Conservation (phyloP, 2,329 filamentous ascomycete species). For the Trichoderma sp. region DNA sequence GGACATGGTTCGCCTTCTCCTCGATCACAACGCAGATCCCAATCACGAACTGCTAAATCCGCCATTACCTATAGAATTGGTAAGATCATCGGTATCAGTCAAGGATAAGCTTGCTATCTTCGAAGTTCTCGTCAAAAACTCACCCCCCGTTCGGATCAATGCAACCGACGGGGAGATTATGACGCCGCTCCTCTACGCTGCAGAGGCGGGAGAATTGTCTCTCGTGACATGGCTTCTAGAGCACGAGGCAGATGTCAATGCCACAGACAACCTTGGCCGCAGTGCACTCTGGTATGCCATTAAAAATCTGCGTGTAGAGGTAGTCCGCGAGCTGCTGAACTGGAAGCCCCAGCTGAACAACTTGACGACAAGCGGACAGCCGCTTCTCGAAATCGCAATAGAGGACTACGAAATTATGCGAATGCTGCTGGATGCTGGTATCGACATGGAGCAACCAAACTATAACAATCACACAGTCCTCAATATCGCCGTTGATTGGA, state of each 20-base stretch:
- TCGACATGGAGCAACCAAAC: neutral
- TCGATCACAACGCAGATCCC: neutral
- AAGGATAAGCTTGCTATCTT: neutral
- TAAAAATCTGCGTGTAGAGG: neutral
- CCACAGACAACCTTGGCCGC: neutral
- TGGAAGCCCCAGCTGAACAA: neutral
- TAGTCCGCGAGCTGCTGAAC: neutral
- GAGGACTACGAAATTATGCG: neutral
- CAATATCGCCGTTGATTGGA: neutral
- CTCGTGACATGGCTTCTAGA: neutral
- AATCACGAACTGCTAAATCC: neutral
- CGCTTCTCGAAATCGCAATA: neutral
- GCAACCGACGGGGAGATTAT: neutral
- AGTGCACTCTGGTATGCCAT: neutral
- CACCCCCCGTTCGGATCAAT: neutral
- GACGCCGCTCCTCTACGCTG: neutral
- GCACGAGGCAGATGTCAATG: neutral
- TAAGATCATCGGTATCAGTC: neutral
- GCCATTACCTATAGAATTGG: neutral
- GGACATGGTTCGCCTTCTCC: neutral
- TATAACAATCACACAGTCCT: neutral
- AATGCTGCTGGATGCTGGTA: neutral
- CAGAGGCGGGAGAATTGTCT: neutral
- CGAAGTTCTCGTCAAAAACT: neutral
- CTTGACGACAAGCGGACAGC: neutral